A percentile compares a stretch with the other conserved stretches of the same genome.
These are phyloP conservation scores for Zygosaccharomyces pseudorouxii DNA, from an alignment of 805 yeast species.

Conservation along the genomic window DNA sequence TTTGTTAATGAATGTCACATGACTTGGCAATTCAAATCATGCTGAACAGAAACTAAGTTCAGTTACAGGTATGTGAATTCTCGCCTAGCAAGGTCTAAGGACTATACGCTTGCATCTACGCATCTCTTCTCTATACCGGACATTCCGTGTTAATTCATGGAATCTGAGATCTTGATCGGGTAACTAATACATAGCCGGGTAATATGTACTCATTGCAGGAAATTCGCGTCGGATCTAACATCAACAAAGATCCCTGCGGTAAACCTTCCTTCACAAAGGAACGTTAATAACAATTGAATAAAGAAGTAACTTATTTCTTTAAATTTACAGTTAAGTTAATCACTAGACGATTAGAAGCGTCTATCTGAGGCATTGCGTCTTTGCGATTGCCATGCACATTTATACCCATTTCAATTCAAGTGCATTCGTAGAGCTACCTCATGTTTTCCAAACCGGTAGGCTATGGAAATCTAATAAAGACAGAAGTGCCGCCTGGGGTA, in stretches of 20 bases:
- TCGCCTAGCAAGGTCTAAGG: no score
- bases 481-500: conserved; percentile 3
- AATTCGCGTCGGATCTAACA: background rate
- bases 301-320: background rate
- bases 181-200: no score
- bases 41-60: no score
- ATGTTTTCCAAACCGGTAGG: conserved; percentile 14
- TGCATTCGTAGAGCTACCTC: conserved; percentile 15
- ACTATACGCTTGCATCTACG: no score
- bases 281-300: background rate
- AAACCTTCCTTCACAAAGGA: background rate
- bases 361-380: conserved; percentile 2
- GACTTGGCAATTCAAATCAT: no score
- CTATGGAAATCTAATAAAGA: conserved; percentile 13
- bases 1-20: no score
- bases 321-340: background rate
- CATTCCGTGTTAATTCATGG: no score
- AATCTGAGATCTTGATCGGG: background rate
- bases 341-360: conserved; percentile 3
- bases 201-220: no score
- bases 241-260: conserved; percentile 1
- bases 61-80: no score
- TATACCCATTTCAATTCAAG: conserved; percentile 11
- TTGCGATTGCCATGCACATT: conserved; percentile 8
- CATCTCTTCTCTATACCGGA: no score